phyloP scores from a whole-genome alignment of 169 alveolate genomes.

The Babesia gibsoni region DNA sequence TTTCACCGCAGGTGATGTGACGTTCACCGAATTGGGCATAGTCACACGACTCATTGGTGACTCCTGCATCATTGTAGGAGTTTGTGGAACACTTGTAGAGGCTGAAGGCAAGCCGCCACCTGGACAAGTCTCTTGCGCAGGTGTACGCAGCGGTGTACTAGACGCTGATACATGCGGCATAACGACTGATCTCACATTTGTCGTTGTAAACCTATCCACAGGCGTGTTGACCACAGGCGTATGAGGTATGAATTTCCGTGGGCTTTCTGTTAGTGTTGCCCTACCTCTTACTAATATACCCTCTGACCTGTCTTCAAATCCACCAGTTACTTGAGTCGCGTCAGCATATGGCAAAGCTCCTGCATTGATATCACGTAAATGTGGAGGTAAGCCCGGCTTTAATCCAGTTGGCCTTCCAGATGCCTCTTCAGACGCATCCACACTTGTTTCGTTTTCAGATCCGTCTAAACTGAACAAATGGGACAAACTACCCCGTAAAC shows the following conservation, averaged over 20 bases:
- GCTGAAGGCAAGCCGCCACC: neutral
- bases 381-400: neutral
- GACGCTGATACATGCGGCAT: slow-evolving; percentile 1
- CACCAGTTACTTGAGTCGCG: slow-evolving; percentile 20
- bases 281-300: neutral
- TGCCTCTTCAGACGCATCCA: neutral
- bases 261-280: slow-evolving; percentile 2
- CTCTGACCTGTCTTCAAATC: slow-evolving; percentile 40
- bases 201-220: neutral
- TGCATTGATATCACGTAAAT: slow-evolving; percentile 1
- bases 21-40: neutral
- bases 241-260: neutral
- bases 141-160: neutral
- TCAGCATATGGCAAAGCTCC: slow-evolving; percentile 30
- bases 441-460: neutral
- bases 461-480: slow-evolving; percentile 2
- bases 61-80: neutral
- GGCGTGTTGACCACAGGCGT: neutral
- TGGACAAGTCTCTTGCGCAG: neutral
- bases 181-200: neutral
- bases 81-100: neutral
- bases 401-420: neutral
- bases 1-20: slow-evolving; percentile 16
- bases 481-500: neutral
- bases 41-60: neutral